Evolutionary conservation across 495 filamentous ascomycete genomes (phyloP), one percentile per base, ranked within the genome.

Genomic region (Talaromyces borbonicus): DNA sequence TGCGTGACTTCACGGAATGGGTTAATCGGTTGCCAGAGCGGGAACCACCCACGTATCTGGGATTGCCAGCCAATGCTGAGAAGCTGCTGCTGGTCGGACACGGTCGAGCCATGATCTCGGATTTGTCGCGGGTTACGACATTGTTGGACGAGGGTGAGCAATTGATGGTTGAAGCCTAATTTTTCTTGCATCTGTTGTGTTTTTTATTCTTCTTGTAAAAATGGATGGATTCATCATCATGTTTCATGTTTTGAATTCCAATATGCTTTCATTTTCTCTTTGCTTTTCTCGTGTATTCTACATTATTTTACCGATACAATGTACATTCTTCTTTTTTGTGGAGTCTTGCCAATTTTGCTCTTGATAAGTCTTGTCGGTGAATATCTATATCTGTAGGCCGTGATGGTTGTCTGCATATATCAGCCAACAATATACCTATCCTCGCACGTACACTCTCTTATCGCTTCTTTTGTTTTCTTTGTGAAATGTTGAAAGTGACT

Each of bases 1-100:
- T 94, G 64, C 79, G 78, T 46, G 87, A 94, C 52, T 96, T 97
- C 56, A 81, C 85, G 64, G 75, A 76, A 31, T 99, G 92, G 92
- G 90, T 97, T 37, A 84, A 94, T 53, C 75, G 74, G 31, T 67
- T 99, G 50, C 92, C 92, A 9, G 92, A 99, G 73, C 77, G 92
- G 55, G 92, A 99, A 59, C 92, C 92, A 35, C 92, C 92, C 1
- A 95, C 89, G 5, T 99, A 95, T 59, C 71, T 99, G n/a, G 93
- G 92, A 20, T 63, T 99, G 48, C 93, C 92, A 29, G 86, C 89
- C 18, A 95, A 97, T 58, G 93, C 92, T 38, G 92, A 99, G 78
- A 97, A 97, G 67, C 56, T 99, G 60, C 62, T 99, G 56, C 65
- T 99, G 33, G 87, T 96, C 26, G 90, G 87, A 11, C 82, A 95